These are phyloP conservation scores for Udeniomyces megalosporus DNA, from an alignment of 768 basidiomycete genomes.

Conservation along the genomic window DNA sequence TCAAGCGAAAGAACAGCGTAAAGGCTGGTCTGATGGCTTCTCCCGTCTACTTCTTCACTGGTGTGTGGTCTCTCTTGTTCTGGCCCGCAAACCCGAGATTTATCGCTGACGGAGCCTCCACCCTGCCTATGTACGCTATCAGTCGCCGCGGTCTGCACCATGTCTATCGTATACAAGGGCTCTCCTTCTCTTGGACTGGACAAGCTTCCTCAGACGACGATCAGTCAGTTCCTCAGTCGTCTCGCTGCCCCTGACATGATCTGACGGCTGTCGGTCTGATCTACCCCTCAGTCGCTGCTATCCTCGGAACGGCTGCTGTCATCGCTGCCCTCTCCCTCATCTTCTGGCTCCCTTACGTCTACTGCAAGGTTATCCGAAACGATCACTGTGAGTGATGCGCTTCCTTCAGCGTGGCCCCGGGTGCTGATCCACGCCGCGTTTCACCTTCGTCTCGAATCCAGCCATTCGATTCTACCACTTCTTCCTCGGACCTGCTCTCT, in stretches of 20 bases:
- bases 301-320: conserved; percentile 30
- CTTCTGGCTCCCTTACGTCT: conserved; percentile 34
- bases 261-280: no score
- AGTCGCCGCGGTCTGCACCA: conserved; percentile 29
- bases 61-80: background rate
- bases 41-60: conserved; percentile 24
- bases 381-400: conserved; percentile 27
- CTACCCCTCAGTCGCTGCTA: conserved; percentile 24
- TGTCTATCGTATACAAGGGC: conserved; percentile 33
- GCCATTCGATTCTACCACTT: conserved; percentile 32
- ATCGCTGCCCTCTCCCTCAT: conserved; percentile 27
- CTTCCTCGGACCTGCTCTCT: conserved; percentile 33
- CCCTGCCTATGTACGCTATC: conserved; percentile 22
- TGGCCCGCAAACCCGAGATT: background rate
- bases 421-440: background rate
- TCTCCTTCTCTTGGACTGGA: conserved; percentile 30
- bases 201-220: conserved; percentile 22
- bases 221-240: background rate
- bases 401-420: background rate
- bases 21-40: conserved; percentile 26
- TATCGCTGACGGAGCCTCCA: conserved; percentile 14
- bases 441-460: background rate
- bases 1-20: conserved; percentile 27
- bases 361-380: conserved; percentile 31
- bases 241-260: no score